Evolutionary conservation across 2,329 filamentous ascomycete genomes (phyloP).

Genomic region (Aschersonia sp.): DNA sequence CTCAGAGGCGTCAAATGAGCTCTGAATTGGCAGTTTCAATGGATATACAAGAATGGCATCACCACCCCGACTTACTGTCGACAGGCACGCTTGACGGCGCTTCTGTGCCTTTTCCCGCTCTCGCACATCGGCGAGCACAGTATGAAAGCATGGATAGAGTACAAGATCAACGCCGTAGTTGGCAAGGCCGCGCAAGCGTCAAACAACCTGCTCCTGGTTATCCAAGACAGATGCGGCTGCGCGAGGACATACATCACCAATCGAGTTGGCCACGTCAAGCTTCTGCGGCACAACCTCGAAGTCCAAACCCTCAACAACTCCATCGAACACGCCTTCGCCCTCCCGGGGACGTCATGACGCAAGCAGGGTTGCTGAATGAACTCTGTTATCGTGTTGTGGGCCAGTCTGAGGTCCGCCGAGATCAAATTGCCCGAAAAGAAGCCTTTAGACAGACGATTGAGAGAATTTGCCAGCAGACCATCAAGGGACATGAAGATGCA

Average conservation of each 20-base stretch:
- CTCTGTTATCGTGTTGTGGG: slow-evolving; percentile 31
- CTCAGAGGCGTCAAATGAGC: slow-evolving; percentile 47
- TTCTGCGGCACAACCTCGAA: background rate
- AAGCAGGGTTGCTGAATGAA: slow-evolving; percentile 32
- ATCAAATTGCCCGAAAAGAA: slow-evolving; percentile 58
- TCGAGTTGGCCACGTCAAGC: background rate
- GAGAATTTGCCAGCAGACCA: slow-evolving; percentile 43
- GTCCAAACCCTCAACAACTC: background rate
- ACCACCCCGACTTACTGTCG: background rate
- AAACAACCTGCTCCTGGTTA: background rate
- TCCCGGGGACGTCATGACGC: slow-evolving; percentile 30
- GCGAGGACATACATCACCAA: background rate
- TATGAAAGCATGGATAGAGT: background rate
- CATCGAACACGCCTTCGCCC: slow-evolving; percentile 15
- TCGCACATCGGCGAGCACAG: no score
- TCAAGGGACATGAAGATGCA: slow-evolving; percentile 35
- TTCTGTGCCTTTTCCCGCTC: no score
- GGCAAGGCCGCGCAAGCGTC: background rate
- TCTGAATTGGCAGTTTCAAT: slow-evolving; percentile 42
- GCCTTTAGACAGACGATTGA: slow-evolving; percentile 52
- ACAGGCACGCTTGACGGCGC: background rate
- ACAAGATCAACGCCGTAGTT: background rate
- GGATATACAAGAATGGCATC: slow-evolving; percentile 20
- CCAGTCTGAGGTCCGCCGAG: slow-evolving; percentile 43
- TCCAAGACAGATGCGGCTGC: background rate